phyloP scores from a whole-genome alignment of 805 yeast genomes.

The Priceomyces melissophilus region DNA sequence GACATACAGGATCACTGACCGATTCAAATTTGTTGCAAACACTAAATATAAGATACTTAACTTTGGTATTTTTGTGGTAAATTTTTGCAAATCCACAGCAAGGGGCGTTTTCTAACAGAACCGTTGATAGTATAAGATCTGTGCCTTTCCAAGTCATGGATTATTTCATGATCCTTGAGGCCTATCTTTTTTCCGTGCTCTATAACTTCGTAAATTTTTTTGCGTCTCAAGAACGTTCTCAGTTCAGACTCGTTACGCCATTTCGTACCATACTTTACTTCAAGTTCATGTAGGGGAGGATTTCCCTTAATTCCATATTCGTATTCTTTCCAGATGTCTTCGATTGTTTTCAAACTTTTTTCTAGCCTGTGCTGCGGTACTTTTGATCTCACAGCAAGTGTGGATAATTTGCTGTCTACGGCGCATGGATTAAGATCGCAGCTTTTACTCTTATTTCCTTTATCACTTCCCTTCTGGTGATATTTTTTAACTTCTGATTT shows the following conservation, averaged over 20 bases:
- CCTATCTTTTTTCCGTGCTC: constrained; percentile 48
- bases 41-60: background rate
- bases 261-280: constrained; percentile 45
- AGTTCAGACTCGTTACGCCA: constrained; percentile 58
- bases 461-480: no score
- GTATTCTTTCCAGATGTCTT: constrained; percentile 58
- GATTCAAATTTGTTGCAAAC: no score
- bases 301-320: constrained; percentile 49
- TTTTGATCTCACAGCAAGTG: no score
- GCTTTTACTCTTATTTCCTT: background rate
- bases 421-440: background rate
- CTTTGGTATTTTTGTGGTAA: constrained; percentile 20
- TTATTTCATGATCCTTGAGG: constrained; percentile 37
- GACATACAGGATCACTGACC: no score
- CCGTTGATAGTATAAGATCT: constrained; percentile 42
- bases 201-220: constrained; percentile 53
- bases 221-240: constrained; percentile 51
- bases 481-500: no score
- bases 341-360: constrained; percentile 32
- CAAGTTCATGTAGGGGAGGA: constrained; percentile 50
- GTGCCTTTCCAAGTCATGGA: constrained; percentile 45
- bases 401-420: background rate
- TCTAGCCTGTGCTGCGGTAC: constrained; percentile 22
- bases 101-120: constrained; percentile 29
- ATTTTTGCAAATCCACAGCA: constrained; percentile 28